Conservation (phyloP, 495 filamentous ascomycete genomes). For the Hypoxylon lenormandii region DNA sequence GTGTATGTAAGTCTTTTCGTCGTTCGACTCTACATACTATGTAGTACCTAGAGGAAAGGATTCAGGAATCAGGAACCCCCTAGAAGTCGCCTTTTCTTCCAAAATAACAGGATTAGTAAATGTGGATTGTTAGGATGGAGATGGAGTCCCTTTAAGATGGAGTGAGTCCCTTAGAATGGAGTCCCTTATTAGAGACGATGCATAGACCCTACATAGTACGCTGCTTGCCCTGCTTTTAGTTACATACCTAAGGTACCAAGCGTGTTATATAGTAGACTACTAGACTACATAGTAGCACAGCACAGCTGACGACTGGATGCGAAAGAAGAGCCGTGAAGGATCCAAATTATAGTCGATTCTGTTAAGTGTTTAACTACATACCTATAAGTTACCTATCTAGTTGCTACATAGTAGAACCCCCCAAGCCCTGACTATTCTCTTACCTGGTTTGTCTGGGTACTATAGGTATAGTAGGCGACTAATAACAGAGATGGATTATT, state of each 20-base stretch:
- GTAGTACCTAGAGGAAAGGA: neutral
- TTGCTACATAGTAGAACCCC: neutral
- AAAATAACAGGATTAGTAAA: conserved; percentile 1
- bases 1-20: too few relatives aligned
- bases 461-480: conserved; percentile 34
- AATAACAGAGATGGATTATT: conserved; percentile 26
- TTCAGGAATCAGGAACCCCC: conserved; percentile 4
- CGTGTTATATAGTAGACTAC: conserved; percentile 2
- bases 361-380: too few relatives aligned
- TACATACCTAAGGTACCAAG: conserved; percentile 16
- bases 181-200: conserved; percentile 27
- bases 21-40: too few relatives aligned
- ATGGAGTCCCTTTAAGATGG: conserved; percentile 11
- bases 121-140: conserved; percentile 11
- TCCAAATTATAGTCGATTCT: conserved; percentile 24
- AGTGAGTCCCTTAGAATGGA: too few relatives aligned
- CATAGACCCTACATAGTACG: conserved; percentile 3
- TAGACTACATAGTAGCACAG: neutral
- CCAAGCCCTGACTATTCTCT: conserved; percentile 21
- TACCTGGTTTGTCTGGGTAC: conserved; percentile 9
- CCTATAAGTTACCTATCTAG: neutral
- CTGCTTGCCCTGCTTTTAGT: conserved; percentile 10
- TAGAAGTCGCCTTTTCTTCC: too few relatives aligned
- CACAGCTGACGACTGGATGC: conserved; percentile 1
- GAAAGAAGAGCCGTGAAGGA: conserved; percentile 15